Evolutionary conservation across 2,329 filamentous ascomycete genomes (phyloP).

Genomic region (Talaromyces sp.): DNA sequence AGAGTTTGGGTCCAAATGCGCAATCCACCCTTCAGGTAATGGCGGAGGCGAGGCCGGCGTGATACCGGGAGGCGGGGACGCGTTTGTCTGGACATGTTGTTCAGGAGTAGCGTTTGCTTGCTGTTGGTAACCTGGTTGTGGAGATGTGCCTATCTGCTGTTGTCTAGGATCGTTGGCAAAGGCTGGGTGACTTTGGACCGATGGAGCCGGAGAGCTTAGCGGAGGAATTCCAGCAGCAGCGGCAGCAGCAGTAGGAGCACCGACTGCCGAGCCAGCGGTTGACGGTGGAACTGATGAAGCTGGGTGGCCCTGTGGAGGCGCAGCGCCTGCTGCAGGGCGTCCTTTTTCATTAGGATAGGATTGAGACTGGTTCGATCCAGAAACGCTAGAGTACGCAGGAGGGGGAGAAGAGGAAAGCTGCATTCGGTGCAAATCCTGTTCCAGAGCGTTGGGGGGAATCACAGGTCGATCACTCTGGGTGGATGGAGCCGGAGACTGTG

Average conservation of each 20-base stretch:
- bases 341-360: conserved; percentile 76
- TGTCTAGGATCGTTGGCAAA: conserved; percentile 77
- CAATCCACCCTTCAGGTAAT: conserved; percentile 95
- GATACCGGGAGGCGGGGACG: conserved; percentile 38
- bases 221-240: conserved; percentile 13
- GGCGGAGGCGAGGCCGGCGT: conserved; percentile 82
- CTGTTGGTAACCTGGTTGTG: conserved; percentile 31
- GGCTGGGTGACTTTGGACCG: conserved; percentile 66
- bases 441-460: conserved; percentile 65
- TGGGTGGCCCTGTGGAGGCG: conserved; percentile 20
- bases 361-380: conserved; percentile 44
- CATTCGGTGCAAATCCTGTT: conserved; percentile 81
- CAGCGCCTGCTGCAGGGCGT: conserved; percentile 36
- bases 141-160: conserved; percentile 33
- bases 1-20: conserved; percentile 89
- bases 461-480: conserved; percentile 8
- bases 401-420: conserved; percentile 77
- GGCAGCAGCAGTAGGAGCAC: neutral
- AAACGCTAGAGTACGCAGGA: conserved; percentile 86
- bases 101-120: conserved; percentile 16
- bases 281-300: conserved; percentile 20
- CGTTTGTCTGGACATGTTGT: conserved; percentile 23
- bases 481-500: conserved; percentile 16
- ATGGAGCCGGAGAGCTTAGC: conserved; percentile 19
- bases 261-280: conserved; percentile 14